phyloP scores from a whole-genome alignment of 441 rosid genomes.

The Pelargonium australe region DNA sequence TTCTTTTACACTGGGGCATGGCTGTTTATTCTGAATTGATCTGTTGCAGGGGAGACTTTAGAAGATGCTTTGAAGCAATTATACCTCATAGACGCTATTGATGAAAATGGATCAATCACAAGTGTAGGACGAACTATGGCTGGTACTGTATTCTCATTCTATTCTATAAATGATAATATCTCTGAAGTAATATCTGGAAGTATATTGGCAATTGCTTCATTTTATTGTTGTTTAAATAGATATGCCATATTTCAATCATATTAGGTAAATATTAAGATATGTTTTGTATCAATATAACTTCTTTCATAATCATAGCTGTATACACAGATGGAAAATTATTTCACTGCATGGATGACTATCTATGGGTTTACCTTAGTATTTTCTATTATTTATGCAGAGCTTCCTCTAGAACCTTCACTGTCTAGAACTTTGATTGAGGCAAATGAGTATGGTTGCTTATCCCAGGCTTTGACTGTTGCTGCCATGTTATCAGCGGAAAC shows the following conservation, averaged over 20 bases:
- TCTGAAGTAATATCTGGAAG: not conserved
- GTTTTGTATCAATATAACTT: not conserved
- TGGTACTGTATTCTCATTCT: constrained; percentile 43
- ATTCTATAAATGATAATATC: constrained; percentile 4
- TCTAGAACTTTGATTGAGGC: constrained; percentile 93
- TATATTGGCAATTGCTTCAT: not conserved
- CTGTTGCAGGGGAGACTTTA: constrained; percentile 69
- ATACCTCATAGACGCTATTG: constrained; percentile 86
- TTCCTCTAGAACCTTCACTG: constrained; percentile 92
- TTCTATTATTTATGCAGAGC: constrained; percentile 49
- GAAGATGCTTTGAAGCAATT: constrained; percentile 89
- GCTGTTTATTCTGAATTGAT: constrained; percentile 26
- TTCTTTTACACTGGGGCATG: constrained; percentile 2
- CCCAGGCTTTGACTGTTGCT: constrained; percentile 86
- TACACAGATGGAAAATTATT: not conserved
- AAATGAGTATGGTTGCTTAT: constrained; percentile 69
- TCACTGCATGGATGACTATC: not conserved
- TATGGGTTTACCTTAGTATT: constrained; percentile 12
- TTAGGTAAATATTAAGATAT: not conserved
- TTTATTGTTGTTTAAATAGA: not conserved
- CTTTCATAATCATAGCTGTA: not conserved
- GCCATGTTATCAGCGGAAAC: constrained; percentile 96
- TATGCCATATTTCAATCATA: not conserved
- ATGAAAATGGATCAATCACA: constrained; percentile 79
- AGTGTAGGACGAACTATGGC: constrained; percentile 83